phyloP scores from a whole-genome alignment of 371 early-diverging fungal species.

The Apophysomyces sp. region DNA sequence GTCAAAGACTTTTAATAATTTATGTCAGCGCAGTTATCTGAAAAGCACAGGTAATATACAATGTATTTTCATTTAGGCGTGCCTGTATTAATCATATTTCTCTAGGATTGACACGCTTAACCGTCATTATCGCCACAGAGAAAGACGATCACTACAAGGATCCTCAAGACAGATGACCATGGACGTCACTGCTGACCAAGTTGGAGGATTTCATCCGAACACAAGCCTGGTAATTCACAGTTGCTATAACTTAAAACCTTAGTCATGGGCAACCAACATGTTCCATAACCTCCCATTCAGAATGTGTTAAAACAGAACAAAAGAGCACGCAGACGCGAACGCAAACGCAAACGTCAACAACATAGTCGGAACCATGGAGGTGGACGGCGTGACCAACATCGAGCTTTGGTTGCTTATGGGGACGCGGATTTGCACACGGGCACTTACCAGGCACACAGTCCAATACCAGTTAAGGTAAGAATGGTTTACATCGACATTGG shows the following conservation, averaged over 20 bases:
- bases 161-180: not conserved
- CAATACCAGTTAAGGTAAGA: not conserved
- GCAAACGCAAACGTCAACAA: not conserved
- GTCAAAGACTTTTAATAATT: not conserved
- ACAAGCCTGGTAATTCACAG: not conserved
- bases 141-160: too few species aligned
- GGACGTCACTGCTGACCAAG: not conserved
- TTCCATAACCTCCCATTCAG: not conserved
- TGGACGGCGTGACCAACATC: not conserved
- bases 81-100: not conserved
- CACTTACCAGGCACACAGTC: not conserved
- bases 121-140: too few species aligned
- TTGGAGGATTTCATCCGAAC: not conserved
- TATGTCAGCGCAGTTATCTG: not conserved
- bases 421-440: not conserved
- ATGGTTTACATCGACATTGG: not conserved
- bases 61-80: not conserved
- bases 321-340: too few species aligned
- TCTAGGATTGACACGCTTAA: not conserved
- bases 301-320: not conserved
- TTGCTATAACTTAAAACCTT: not conserved
- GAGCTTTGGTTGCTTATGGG: not conserved
- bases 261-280: not conserved
- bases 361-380: not conserved
- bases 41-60: not conserved